phyloP scores from a whole-genome alignment of 169 alveolate species.

The Cryptosporidium muris region DNA sequence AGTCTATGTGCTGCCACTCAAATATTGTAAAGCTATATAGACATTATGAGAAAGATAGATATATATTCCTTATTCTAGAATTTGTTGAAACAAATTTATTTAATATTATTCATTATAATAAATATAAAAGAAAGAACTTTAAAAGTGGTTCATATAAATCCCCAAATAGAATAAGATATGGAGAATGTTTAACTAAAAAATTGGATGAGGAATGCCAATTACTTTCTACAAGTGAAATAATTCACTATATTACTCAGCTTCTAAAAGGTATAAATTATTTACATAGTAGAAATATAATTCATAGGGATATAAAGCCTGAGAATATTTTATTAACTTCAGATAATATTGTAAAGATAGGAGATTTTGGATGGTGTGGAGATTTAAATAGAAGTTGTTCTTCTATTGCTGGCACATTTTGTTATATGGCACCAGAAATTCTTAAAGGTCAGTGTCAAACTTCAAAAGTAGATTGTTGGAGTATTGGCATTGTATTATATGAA shows the following conservation, averaged over 20 bases:
- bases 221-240: conserved; percentile 31
- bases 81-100: conserved; percentile 59
- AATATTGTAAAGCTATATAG: conserved; percentile 59
- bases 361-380: conserved; percentile 72
- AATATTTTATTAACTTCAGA: conserved; percentile 47
- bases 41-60: conserved; percentile 33
- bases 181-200: too few relatives aligned
- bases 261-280: conserved; percentile 53
- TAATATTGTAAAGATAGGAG: conserved; percentile 50
- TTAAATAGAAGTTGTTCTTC: conserved; percentile 48
- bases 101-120: conserved; percentile 33
- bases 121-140: not conserved
- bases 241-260: conserved; percentile 31
- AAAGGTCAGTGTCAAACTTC: conserved; percentile 70
- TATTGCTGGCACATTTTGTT: conserved; percentile 68
- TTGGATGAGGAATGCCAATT: not conserved
- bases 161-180: too few relatives aligned
- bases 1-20: conserved; percentile 65
- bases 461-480: conserved; percentile 75
- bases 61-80: conserved; percentile 43
- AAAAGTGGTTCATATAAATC: too few relatives aligned
- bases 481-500: conserved; percentile 72
- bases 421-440: conserved; percentile 76
- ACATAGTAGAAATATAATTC: conserved; percentile 49
- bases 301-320: conserved; percentile 65